phyloP scores from a whole-genome alignment of 148 eudicot species.

The Rheum nobile region DNA sequence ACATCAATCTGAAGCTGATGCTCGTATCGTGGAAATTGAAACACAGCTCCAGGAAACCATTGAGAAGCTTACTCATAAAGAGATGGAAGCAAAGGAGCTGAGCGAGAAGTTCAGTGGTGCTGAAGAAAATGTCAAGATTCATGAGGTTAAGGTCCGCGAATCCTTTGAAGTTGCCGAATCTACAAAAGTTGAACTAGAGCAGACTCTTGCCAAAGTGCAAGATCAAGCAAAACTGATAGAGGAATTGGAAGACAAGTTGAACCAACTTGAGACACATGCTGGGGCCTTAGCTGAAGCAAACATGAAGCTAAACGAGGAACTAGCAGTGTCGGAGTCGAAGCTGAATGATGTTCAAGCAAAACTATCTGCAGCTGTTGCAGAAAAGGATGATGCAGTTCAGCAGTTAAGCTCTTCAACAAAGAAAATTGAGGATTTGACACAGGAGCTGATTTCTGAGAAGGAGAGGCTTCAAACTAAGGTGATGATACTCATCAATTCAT shows the following conservation, averaged over 20 bases:
- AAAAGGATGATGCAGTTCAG: conserved; percentile 45
- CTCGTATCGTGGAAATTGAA: conserved; percentile 38
- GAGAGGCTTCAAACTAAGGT: conserved; percentile 69
- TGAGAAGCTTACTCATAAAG: conserved; percentile 36
- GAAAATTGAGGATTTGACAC: conserved; percentile 48
- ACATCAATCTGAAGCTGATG: conserved; percentile 44
- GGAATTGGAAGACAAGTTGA: conserved; percentile 29
- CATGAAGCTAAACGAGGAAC: conserved; percentile 28
- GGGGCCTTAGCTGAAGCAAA: conserved; percentile 29
- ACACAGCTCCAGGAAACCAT: conserved; percentile 41
- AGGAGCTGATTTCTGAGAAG: conserved; percentile 50
- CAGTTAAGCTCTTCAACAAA: conserved; percentile 36
- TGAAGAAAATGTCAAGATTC: conserved; percentile 31
- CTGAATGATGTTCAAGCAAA: conserved; percentile 38
- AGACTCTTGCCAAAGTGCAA: conserved; percentile 28
- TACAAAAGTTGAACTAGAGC: conserved; percentile 47
- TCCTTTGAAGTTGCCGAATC: conserved; percentile 37
- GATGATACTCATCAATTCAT: background rate
- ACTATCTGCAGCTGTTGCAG: conserved; percentile 29
- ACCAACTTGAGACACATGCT: conserved; percentile 25
- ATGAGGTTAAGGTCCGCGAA: conserved; percentile 37
- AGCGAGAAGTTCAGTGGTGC: conserved; percentile 30
- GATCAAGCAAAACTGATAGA: conserved; percentile 40
- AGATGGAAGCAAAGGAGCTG: conserved; percentile 42
- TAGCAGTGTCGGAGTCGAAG: conserved; percentile 33